phyloP scores from a whole-genome alignment of 169 alveolate genomes.

The Plasmodium vinckei region DNA sequence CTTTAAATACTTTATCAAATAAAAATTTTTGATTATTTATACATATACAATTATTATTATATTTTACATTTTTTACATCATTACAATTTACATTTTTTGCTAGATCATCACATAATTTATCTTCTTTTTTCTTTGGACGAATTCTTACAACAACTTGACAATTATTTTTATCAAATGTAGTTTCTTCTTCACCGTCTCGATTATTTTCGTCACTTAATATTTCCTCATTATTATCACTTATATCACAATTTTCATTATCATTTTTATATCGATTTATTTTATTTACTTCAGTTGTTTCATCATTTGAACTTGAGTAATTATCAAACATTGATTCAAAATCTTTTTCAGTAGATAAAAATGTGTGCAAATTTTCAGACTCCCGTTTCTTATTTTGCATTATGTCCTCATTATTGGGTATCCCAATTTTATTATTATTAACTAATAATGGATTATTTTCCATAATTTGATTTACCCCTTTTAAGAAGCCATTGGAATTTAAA shows the following conservation, averaged over 20 bases:
- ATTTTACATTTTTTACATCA: conserved; percentile 32
- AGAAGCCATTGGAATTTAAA: no score
- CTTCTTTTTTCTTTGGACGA: conserved; percentile 20
- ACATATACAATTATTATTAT: conserved; percentile 32
- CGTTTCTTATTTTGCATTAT: neutral
- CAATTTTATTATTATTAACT: neutral
- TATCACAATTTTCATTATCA: neutral
- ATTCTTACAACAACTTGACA: conserved; percentile 60
- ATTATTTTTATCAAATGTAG: conserved; percentile 7
- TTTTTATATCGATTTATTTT: conserved; percentile 4
- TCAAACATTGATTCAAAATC: conserved; percentile 16
- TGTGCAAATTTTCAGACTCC: conserved; percentile 22
- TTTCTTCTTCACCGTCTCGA: no score
- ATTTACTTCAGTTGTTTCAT: conserved; percentile 17
- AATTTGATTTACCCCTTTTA: no score
- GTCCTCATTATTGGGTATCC: neutral
- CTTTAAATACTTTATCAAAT: conserved; percentile 53
- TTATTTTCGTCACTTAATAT: no score
- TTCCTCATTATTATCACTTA: neutral
- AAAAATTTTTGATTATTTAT: conserved; percentile 37
- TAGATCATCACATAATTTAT: conserved; percentile 7
- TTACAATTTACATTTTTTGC: neutral
- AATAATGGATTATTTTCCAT: no score
- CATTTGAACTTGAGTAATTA: conserved; percentile 19
- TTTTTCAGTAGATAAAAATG: conserved; percentile 4